phyloP scores from a whole-genome alignment of 805 yeast species.

The Saccharomyces kudriavzevii region DNA sequence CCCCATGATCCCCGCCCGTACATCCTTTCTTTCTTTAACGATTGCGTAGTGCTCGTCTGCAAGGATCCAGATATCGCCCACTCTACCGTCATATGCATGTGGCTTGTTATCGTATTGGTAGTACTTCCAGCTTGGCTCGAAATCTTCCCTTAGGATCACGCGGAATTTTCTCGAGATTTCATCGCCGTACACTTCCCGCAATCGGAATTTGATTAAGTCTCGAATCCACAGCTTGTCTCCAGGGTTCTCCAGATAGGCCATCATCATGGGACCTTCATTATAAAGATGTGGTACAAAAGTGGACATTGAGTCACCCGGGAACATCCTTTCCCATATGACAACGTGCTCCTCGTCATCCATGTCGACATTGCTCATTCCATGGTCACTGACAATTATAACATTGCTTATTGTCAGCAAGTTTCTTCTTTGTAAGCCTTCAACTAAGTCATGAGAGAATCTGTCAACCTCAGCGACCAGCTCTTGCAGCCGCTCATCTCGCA shows the following conservation, averaged over 20 bases:
- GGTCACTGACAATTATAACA: slow-evolving; percentile 73
- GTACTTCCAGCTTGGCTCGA: slow-evolving; percentile 32
- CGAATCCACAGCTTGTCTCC: not conserved
- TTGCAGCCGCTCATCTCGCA: not conserved
- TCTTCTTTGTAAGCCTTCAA: slow-evolving; percentile 40
- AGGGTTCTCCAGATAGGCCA: not conserved
- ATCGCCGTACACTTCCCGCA: not conserved
- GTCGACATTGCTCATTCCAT: slow-evolving; percentile 88
- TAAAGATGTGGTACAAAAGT: slow-evolving; percentile 6
- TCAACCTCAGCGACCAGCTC: slow-evolving; percentile 49
- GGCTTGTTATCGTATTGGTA: slow-evolving; percentile 34
- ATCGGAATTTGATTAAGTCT: not conserved
- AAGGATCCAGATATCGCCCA: slow-evolving; percentile 79
- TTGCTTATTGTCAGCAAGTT: slow-evolving; percentile 60
- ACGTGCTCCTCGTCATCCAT: slow-evolving; percentile 36
- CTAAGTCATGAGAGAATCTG: slow-evolving; percentile 44
- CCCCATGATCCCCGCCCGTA: slow-evolving; percentile 42
- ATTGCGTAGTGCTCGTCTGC: slow-evolving; percentile 76
- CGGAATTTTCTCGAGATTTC: not conserved
- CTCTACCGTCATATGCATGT: slow-evolving; percentile 32
- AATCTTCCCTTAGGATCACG: not conserved
- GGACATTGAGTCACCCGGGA: slow-evolving; percentile 34
- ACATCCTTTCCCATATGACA: slow-evolving; percentile 62
- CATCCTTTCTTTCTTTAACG: slow-evolving; percentile 46
- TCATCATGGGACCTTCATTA: slow-evolving; percentile 12